Conservation (phyloP, 495 filamentous ascomycete genomes). For the Penicillium canariense region DNA sequence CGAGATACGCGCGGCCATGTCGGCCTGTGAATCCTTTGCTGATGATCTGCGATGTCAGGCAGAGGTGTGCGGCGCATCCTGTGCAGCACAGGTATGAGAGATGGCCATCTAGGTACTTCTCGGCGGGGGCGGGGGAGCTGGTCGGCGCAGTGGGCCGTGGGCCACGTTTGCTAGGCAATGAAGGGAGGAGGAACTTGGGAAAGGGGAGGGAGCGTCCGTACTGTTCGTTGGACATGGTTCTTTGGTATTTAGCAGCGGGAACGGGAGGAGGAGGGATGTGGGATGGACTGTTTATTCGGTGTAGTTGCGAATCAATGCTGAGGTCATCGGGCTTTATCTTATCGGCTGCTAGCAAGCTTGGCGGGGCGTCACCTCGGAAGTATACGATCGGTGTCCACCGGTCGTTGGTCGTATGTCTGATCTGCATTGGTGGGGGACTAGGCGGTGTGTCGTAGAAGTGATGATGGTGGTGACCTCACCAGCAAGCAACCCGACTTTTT, state of each 20-base stretch:
- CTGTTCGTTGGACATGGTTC: constrained; percentile 19
- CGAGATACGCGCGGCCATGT: constrained; percentile 90
- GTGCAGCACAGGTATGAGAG: constrained; percentile 68
- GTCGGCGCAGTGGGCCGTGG: background rate
- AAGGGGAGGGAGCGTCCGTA: constrained; percentile 19
- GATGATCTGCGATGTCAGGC: constrained; percentile 74
- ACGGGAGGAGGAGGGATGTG: background rate
- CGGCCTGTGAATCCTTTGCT: constrained; percentile 91
- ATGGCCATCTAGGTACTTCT: constrained; percentile 48
- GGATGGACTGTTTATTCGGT: background rate
- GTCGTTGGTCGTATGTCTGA: background rate
- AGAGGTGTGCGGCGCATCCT: constrained; percentile 71
- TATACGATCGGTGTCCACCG: background rate
- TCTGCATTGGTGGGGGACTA: background rate
- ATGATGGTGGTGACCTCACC: background rate
- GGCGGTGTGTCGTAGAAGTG: background rate
- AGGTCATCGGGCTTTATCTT: constrained; percentile 15
- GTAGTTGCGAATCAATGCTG: background rate
- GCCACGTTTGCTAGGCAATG: constrained; percentile 39
- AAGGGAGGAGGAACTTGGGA: constrained; percentile 53
- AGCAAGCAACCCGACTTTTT: background rate
- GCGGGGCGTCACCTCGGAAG: background rate
- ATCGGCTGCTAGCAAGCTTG: background rate
- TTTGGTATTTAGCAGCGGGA: background rate
- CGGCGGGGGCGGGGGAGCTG: constrained; percentile 14